Base-by-base conservation (phyloP, 148 eudicot genomes). In the Chenopodium berlandieri region DNA sequence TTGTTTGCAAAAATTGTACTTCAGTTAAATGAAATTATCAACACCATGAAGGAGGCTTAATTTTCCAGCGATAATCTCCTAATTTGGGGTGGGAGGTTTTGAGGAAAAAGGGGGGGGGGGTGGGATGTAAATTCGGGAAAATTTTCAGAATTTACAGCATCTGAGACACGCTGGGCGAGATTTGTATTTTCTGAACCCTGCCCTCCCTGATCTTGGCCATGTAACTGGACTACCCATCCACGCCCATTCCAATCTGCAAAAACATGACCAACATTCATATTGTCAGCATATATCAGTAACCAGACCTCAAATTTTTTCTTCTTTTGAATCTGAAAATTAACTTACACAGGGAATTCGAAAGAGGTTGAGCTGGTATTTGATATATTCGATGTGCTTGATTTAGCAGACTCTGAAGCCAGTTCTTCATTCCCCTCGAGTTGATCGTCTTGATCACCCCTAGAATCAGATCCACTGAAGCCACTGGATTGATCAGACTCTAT, bases 331-430 rank as follows among this genome's bases (percentile, higher is more conserved):
- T 62, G 17, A 44, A 27, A 73, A 22, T 14, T 9, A 82, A 81
- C 97, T 90, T 86, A 91, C 97, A 84, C 91, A 66, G 97, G 97
- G 83, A 92, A 92, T 78, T 91, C 87, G 82, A 92, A 92, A 11
- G 97, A 92, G 79, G 86, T 78, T 40, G 89, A 72, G 82, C 91
- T 88, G 60, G 76, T 82, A 67, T 75, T 78, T 3, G 94, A 88
- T 44, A 76, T 68, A 81, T 79, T 80, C 62, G 92, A 88, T 48
- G 82, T 83, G 58, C 85, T 85, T 56, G 82, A 82, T 81, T 84
- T 84, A 71, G 86, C 50, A 17, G 86, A 84, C 23, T 81, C 86
- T 25, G 84, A 75, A 77, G 37, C 75, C 47, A 60, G 66, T 64
- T 50, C 76, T 46, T 78, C 72, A 23, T 72, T 73, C 40, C 58